phyloP scores from a whole-genome alignment of 257 asterid species.

The Scutellaria baicalensis region DNA sequence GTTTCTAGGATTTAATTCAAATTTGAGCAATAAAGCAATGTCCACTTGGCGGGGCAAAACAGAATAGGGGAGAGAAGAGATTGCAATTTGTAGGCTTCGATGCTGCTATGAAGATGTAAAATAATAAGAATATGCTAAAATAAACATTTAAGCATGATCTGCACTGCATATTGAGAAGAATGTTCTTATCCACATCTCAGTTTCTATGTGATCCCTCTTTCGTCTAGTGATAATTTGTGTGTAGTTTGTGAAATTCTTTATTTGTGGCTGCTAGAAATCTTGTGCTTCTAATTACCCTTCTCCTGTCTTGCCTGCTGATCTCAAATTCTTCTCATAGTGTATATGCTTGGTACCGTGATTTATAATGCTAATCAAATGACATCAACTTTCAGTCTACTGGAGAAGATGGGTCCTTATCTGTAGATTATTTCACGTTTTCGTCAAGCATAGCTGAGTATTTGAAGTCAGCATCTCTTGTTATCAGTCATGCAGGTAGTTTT shows the following conservation, averaged over 20 bases:
- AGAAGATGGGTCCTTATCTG: slow-evolving; percentile 50
- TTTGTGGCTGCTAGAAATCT: background rate
- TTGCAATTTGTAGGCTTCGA: too few species aligned
- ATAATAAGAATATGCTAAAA: background rate
- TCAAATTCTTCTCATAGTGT: background rate
- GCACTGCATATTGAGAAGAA: background rate
- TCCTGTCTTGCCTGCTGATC: background rate
- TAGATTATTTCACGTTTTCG: slow-evolving; percentile 80
- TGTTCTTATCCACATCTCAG: background rate
- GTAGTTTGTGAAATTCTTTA: background rate
- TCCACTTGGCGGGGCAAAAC: background rate
- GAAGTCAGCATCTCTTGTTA: slow-evolving; percentile 83
- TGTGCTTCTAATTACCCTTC: background rate
- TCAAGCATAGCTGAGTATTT: slow-evolving; percentile 82
- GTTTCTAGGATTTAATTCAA: background rate
- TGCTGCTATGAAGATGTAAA: background rate
- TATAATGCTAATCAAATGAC: background rate
- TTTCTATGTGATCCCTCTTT: background rate
- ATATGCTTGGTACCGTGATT: background rate
- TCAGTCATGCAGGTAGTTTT: slow-evolving; percentile 81
- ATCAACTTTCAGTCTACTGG: slow-evolving; percentile 47
- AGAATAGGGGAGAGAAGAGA: background rate
- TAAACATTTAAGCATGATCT: background rate
- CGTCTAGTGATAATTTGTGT: background rate
- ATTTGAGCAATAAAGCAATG: background rate